Evolutionary conservation across 1,139 yeast species (phyloP), one percentile per base, ranked within the genome.

Genomic region (Candida buenavistaensis): DNA sequence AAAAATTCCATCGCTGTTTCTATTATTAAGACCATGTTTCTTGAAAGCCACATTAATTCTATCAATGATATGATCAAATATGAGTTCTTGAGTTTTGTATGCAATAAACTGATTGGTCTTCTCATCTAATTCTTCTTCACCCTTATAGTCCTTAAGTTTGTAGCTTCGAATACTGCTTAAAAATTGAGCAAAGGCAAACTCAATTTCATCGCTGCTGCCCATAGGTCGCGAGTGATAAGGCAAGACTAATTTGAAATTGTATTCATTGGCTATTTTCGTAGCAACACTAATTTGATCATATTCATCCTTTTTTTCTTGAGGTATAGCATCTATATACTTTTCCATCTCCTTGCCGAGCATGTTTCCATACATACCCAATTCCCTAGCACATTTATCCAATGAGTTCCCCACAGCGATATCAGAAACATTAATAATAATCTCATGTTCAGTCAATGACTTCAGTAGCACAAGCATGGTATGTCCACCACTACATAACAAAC

Each of bases 341-440:
- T 92, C 97, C 57, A 89, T 59, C 44, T 84, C 96, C 46, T 75
- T 82, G 1, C 96, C 98, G 30, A 90, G 72, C 86, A 89, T 85
- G 43, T 80, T 81, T 0, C 97, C 97, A 23, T 55, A 57, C 26
- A 90, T 59, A 0, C 96, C 96, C 32, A 94, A 54, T 43, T 80
- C 88, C 39, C 97, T 68, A 0, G 96, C 95, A 57, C 96, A 88
- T 57, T 92, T 90, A 57, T 92, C 99, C 15, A 92, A 61, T 1
- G 96, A 84, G 55, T 92, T 97, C 0, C 98, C 99, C 4, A 85
- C 84, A 0, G 98, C 97, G 17, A 89, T 86, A 53, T 92, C 98
- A 19, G 78, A 62, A 0, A 95, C 85, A 49, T 89, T 75, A 8
- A 84, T 78, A 5, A 94, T 51, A 1, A 92, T 75, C 40, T 78